phyloP scores from a whole-genome alignment of 331 rosid genomes.

The Malus hybrid region DNA sequence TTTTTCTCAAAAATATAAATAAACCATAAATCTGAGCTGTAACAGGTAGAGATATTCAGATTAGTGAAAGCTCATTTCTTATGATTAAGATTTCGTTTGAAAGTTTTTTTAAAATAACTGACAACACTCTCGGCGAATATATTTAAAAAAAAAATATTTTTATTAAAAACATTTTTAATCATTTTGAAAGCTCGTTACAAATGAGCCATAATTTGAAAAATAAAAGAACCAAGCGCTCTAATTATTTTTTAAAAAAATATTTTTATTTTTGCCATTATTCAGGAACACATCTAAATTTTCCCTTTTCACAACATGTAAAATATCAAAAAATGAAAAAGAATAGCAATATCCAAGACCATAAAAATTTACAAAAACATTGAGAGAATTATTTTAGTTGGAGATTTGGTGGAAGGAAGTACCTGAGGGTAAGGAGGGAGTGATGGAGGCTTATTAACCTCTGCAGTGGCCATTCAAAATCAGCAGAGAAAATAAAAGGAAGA shows the following conservation, averaged over 20 bases:
- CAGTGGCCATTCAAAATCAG: conserved; percentile 54
- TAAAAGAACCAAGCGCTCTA: background rate
- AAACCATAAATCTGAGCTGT: background rate
- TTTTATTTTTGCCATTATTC: too few species aligned
- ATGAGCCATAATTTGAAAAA: accelerated
- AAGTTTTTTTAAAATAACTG: too few species aligned
- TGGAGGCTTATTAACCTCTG: conserved; percentile 36
- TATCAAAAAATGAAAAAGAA: background rate
- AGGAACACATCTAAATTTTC: background rate
- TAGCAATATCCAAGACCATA: background rate
- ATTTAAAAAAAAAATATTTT: accelerated
- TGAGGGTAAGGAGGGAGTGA: conserved; percentile 67
- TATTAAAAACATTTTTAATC: accelerated
- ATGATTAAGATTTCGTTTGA: too few species aligned
- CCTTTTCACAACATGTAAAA: background rate
- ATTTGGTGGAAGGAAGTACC: conserved; percentile 26
- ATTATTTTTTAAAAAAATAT: background rate
- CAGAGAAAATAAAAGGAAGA: background rate
- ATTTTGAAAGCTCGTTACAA: too few species aligned
- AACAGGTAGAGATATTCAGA: background rate
- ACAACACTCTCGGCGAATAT: accelerated
- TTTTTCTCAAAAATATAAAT: background rate
- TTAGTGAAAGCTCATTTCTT: background rate
- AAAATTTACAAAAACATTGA: background rate
- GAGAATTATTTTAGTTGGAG: background rate